Evolutionary conservation across 768 basidiomycete genomes (phyloP).

Genomic region (Hericium rajendrae): DNA sequence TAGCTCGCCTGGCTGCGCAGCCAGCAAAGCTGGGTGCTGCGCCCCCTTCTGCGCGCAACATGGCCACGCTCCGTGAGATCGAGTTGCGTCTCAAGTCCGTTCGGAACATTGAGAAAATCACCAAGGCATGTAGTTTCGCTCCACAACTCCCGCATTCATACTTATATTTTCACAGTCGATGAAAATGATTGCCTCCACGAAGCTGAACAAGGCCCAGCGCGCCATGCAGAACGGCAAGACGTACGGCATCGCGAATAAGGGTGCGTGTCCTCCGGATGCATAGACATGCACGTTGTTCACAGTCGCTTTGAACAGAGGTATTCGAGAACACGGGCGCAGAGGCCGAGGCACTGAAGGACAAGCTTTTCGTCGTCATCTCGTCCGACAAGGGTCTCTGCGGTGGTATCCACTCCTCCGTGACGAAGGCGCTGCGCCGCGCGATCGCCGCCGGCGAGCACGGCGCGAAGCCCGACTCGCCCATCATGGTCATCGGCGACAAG

Average conservation of each 20-base stretch:
- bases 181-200: conserved; percentile 99
- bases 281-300: not conserved
- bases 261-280: conserved; percentile 32
- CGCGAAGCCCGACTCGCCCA: conserved; percentile 49
- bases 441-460: conserved; percentile 40
- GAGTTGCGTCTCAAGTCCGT: conserved; percentile 95
- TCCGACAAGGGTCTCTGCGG: conserved; percentile 99
- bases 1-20: conserved; percentile 33
- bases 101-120: conserved; percentile 98
- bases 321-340: conserved; percentile 72
- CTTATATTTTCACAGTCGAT: conserved; percentile 52
- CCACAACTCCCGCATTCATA: not conserved
- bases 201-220: conserved; percentile 89
- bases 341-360: conserved; percentile 49
- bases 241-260: conserved; percentile 87
- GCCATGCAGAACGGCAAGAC: conserved; percentile 88
- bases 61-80: conserved; percentile 97
- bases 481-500: conserved; percentile 96
- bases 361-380: conserved; percentile 89
- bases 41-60: conserved; percentile 58
- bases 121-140: conserved; percentile 56
- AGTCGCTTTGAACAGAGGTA: conserved; percentile 49
- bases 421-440: conserved; percentile 77
- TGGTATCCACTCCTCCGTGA: conserved; percentile 97
- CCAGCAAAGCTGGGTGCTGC: conserved; percentile 29